These are phyloP conservation scores for Raffaelea arxii DNA, from an alignment of 2,329 filamentous ascomycete species.

Conservation along the genomic window DNA sequence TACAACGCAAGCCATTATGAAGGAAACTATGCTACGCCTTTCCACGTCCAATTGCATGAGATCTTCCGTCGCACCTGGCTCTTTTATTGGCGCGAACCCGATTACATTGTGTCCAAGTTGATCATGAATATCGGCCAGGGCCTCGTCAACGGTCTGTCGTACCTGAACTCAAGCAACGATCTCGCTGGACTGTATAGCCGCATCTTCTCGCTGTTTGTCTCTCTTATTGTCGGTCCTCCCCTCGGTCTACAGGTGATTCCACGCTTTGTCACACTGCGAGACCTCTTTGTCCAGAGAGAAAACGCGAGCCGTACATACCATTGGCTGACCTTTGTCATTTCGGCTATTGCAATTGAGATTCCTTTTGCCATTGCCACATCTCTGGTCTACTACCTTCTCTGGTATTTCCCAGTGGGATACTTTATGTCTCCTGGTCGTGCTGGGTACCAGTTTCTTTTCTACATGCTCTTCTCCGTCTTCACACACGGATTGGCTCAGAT, in stretches of 20 bases:
- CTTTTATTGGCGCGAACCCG: slow-evolving; percentile 73
- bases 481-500: slow-evolving; percentile 69
- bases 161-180: slow-evolving; percentile 60
- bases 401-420: slow-evolving; percentile 78
- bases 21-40: slow-evolving; percentile 72
- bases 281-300: slow-evolving; percentile 75
- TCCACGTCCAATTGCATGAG: slow-evolving; percentile 54
- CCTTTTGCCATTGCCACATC: slow-evolving; percentile 69
- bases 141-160: slow-evolving; percentile 75
- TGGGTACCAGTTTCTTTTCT: slow-evolving; percentile 54
- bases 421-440: slow-evolving; percentile 57
- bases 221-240: slow-evolving; percentile 70
- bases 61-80: slow-evolving; percentile 70
- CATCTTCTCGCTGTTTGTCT: slow-evolving; percentile 76
- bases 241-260: slow-evolving; percentile 74
- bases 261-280: slow-evolving; percentile 72
- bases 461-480: slow-evolving; percentile 71
- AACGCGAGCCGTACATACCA: slow-evolving; percentile 73
- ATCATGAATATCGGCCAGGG: slow-evolving; percentile 53
- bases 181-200: slow-evolving; percentile 74
- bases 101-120: slow-evolving; percentile 78
- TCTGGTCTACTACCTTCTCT: slow-evolving; percentile 55
- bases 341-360: slow-evolving; percentile 73
- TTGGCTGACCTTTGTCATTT: slow-evolving; percentile 76
- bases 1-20: slow-evolving; percentile 29